Evolutionary conservation across 331 rosid genomes (phyloP), one percentile per base, ranked within the genome.

Genomic region (Quercus phellos): DNA sequence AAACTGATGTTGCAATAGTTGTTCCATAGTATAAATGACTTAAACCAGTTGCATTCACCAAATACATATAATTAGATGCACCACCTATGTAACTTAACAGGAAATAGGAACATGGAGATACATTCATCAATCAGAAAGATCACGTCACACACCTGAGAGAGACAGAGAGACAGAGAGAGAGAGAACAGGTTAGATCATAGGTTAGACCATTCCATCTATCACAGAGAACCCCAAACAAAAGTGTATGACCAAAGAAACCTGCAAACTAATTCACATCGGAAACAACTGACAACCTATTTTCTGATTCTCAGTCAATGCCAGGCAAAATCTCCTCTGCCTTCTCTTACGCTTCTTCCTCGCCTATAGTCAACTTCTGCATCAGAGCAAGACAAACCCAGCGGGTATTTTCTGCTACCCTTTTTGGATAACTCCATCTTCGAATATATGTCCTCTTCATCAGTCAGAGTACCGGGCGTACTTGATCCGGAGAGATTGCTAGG

Each of bases 281-380:
- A 78, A 81, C 85, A 79, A 76, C 84, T 80, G 75, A 77, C 80
- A 70, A 84, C 55, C 80, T 72, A 77, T 81, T 84, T 56, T 70
- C 86, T 81, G 77, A 75, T 24, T 84, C 90, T 85, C 66, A 82
- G 80, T 81, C 84, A 76, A 76, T 82, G 90, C 97, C 97, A 88
- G 74, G 77, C 79, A 79, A 81, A 84, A 79, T 78, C 82, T 82
- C 85, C 87, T 88, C 84, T 90, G 81, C 88, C 74, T 80, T 88
- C 97, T 67, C 89, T 84, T 68, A 85, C 84, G 94, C 93, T 90
- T 87, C 97, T 90, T 59, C 96, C 92, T 84, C 96, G 86, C 78
- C 99, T 86, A 79, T 95, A 95, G 84, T 95, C 99, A 75, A 95
- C 80, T 88, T 95, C 97, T 10, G 99, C 99, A 80, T 95, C 99